Evolutionary conservation across 176 grass and related monocot genomes (phyloP), one percentile per base, ranked within the genome.

Genomic region (Raddia distichophylla): DNA sequence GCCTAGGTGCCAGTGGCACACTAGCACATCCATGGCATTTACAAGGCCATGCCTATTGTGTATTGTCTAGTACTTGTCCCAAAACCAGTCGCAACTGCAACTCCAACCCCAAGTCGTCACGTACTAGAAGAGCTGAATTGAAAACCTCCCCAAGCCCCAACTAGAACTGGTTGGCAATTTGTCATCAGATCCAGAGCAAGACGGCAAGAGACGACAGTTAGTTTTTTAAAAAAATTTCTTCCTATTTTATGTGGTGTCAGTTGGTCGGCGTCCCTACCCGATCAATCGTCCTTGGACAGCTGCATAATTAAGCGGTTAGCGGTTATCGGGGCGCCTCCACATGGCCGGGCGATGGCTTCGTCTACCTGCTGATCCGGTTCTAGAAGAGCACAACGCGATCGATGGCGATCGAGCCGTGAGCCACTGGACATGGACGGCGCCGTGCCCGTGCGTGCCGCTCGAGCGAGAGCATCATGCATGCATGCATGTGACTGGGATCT

Each of bases 71-170:
- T 56, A n/a, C 40, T 35, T 6, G 16, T 80, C 13, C 9, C 42
- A 9, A 60, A 70, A 56, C 22, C 59, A 40, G 42, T 1, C 11
- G n/a, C 35, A 34, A 32, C 67, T 85, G 2, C 46, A 53, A 8
- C 27, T 59, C 43, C 84, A 81, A 22, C 69, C 59, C 52, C 78
- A 57, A 13, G 32, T 50, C 71, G 78, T 81, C 71, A 62, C 5
- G 44, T 50, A 52, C 78, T 20, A 69, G 53, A 76, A 49, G 66
- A 13, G 66, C 3, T 17, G 8, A 32, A 49, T 49, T 60, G 14
- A 81, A 56, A 56, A 68, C 1, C 19, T 42, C 33, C 27, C 27
- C 27, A 27, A 27, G 27, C 27, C 27, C 35, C 20, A 32, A n/a
- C 66, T 0, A 20, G 8, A n/a, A 32, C 5, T 17, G 35, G 51